Base-by-base conservation (phyloP, 306 rosid genomes). In the Astragalus glycyphyllos region DNA sequence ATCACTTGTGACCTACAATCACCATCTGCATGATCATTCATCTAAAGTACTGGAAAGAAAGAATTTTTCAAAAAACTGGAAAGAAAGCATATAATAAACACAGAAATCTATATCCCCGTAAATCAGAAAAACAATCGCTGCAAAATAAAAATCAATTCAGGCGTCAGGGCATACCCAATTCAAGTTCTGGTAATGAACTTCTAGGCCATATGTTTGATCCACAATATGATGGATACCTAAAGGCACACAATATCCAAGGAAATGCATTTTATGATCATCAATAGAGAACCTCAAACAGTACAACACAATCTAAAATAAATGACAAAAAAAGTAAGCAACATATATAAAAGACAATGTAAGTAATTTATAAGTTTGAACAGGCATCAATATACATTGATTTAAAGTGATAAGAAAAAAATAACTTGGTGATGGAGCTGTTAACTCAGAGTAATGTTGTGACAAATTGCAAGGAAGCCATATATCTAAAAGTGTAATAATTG, bases 201-300 rank as follows among this genome's bases (percentile, higher is more conserved):
- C 63, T 75, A 41, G 97, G 98, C 98, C 98, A 93, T 76, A 90
- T 86, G 80, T 93, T 93, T 64, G 96, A 84, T 69, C 97, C 88
- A 74, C 97, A 93, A 57, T 90, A 90, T 51, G 97, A 87, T 13
- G 97, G 97, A 77, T 90, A 93, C 87, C 98, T 93, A 79, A 66
- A 75, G 72, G 41, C 32, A 85, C 74, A 55, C 12, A 79, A 85
- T 75, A 74, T 10, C 71, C 38, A 68, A 61, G 79, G 47, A 71
- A 63, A 73, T 48, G 53, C 26, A 56, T 15, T 26, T 26, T 26
- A 55, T 48, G 41, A 41, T 71, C 49, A 45, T 13, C 54, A 54
- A 63, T 58, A 71, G 6, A 69, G 67, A 48, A 47, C 20, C 72
- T 46, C 15, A 74, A 38, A 55, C 9, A 65, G 15, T 11, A 45